Evolutionary conservation across 2,329 filamentous ascomycete species (phyloP), one percentile per base, ranked within the genome.

Genomic region (Aureobasidium sp.): DNA sequence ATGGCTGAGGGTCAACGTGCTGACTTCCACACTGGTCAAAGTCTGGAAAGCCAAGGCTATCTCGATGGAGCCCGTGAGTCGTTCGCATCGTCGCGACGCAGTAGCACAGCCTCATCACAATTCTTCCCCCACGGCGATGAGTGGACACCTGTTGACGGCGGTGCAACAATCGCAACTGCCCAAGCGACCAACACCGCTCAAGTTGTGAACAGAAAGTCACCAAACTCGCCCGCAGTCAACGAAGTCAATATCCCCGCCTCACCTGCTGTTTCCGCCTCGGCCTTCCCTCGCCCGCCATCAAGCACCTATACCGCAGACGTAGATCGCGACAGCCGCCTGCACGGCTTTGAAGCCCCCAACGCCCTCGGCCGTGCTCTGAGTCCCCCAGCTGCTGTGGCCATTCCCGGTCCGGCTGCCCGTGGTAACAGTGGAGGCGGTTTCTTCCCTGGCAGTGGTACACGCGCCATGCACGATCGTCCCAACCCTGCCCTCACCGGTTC

Each of bases 401-500:
- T 62, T 31, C 62, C 62, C 29, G 64, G 64, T 69, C 71, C 37
- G 68, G 72, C 45, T 66, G 69, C 55, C 17, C 64, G 58, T 56
- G 61, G 60, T 17, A 60, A 51, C 34, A 78, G 79, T 45, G 81
- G 86, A 53, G 81, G 87, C 69, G 79, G 83, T 47, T 73, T 74
- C 70, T 74, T 74, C 66, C 72, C 72, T 17, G 71, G 71, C 51
- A 66, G 57, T 12, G 57, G 57, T 15, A 60, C 57, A 31, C 57
- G 57, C n/a, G 57, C 57, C 34, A 49, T 60, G 9, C 45, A 60
- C 25, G 45, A 60, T 17, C 57, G 57, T 20, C 52, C 52, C 11
- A 37, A 36, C 29, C 39, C 53, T 11, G 53, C 39, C 17, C 41
- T 41, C 36, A 20, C 17, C 11, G 47, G 36, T 20, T 15, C 27